Conservation (phyloP, 441 rosid species). For the Theobroma grandiflorum region DNA sequence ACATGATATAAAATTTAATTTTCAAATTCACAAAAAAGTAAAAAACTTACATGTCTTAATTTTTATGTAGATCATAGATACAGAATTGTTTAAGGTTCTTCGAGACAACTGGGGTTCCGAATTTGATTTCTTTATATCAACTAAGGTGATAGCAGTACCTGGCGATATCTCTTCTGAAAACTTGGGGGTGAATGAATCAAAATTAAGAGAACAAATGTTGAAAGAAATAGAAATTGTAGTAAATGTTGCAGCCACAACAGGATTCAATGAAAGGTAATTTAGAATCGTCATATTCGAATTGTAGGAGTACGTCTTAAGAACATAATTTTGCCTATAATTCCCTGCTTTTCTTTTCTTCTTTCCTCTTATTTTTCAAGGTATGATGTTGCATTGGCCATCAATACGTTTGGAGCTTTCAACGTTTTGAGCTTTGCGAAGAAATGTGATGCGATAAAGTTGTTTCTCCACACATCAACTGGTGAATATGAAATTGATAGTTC, state of each 20-base stretch:
- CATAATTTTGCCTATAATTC: background rate
- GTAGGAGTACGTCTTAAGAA: background rate
- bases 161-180: conserved; percentile 41
- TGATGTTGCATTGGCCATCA: conserved; percentile 46
- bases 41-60: too few species aligned
- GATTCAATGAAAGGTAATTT: conserved; percentile 44
- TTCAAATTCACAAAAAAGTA: conserved; percentile 29
- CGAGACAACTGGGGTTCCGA: conserved; percentile 29
- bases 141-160: conserved; percentile 33
- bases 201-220: conserved; percentile 33
- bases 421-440: conserved; percentile 51
- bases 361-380: conserved; percentile 25
- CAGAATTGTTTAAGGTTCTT: conserved; percentile 42
- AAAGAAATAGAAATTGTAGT: conserved; percentile 33
- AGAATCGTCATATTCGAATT: background rate
- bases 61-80: conserved; percentile 25
- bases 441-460: conserved; percentile 38
- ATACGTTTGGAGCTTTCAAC: conserved; percentile 48
- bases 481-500: background rate
- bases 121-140: conserved; percentile 23
- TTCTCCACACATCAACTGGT: conserved; percentile 47
- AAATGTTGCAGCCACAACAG: conserved; percentile 47
- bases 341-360: background rate
- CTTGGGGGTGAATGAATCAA: conserved; percentile 38
- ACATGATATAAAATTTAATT: background rate